Base-by-base conservation (phyloP, 1,284 basidiomycete species). In the Clitocybe nebularis region DNA sequence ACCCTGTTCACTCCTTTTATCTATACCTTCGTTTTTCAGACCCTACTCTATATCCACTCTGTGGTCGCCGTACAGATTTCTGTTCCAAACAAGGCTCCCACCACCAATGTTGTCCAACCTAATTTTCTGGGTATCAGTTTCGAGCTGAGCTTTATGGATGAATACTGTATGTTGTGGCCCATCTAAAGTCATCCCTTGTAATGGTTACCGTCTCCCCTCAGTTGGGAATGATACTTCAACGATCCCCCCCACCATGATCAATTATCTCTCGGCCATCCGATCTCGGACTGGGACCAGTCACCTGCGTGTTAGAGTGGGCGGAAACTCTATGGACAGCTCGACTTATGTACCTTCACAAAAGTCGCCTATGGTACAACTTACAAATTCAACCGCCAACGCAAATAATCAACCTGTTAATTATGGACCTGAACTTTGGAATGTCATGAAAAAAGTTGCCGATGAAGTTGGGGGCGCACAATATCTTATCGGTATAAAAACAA, bases 331-430 rank as follows among this genome's bases (percentile, higher is more conserved):
- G 55, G 67, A 68, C 43, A 60, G 51, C 34, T 67, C 65, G 3
- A 57, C 57, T 19, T 76, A 73, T 56, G 56, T 65, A 21, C 59
- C 66, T 1, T 48, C 51, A 3, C 66, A 73, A 44, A 49, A 56
- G 8, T 59, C 63, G 13, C 62, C 67, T 21, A 70, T 75, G 61
- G 52, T 74, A 32, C 54, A 65, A 39, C 60, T 71, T 36, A 58
- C 59, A 2, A 47, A 61, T 36, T 58, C 59, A 5, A 55, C 57
- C 5, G 59, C 60, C 10, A 70, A 71, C 47, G 47, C 51, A n/a
- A 65, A 77, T 48, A 67, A 75, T 52, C 69, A 73, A 44, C 67
- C 71, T 4, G 71, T 69, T 8, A 62, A 62, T 36, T 75, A 69
- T 52, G 71, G 72, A 3, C 64, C 71, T 9, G 57, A 63, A 45